phyloP scores from a whole-genome alignment of 106 monocot species.

The Alisma plantagoaquatica region DNA sequence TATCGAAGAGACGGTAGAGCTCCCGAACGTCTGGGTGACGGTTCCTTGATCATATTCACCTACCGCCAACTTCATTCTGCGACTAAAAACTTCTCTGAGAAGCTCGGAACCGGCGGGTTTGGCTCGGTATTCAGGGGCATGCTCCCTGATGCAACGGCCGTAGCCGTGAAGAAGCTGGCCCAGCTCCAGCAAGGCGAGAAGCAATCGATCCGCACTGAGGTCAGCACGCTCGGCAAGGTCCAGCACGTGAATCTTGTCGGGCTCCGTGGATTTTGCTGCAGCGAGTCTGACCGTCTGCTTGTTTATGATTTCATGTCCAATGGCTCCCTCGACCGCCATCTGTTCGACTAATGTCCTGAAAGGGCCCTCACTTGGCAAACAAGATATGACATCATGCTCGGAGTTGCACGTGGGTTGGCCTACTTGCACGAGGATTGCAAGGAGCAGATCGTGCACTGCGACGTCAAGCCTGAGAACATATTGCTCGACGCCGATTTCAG shows the following conservation, averaged over 20 bases:
- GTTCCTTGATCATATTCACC: slow-evolving; percentile 3
- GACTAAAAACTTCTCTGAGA: slow-evolving; percentile 15
- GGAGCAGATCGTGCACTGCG: too few relatives aligned
- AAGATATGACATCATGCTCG: neutral
- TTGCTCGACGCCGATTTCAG: too few relatives aligned
- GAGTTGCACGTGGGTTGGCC: too few relatives aligned
- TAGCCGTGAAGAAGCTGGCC: slow-evolving; percentile 22
- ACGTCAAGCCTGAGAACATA: too few relatives aligned
- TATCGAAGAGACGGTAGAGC: neutral
- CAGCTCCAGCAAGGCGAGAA: slow-evolving; percentile 9
- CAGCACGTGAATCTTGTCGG: slow-evolving; percentile 19
- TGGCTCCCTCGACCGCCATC: neutral
- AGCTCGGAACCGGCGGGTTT: slow-evolving; percentile 6
- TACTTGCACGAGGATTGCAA: neutral
- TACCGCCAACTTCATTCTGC: neutral
- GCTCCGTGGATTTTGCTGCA: slow-evolving; percentile 8
- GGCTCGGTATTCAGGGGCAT: slow-evolving; percentile 17
- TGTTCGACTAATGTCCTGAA: neutral
- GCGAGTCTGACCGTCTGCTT: neutral
- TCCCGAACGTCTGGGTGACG: neutral
- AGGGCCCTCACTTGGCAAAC: neutral
- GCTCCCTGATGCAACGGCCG: neutral
- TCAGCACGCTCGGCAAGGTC: slow-evolving; percentile 12
- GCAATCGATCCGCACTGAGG: slow-evolving; percentile 19
- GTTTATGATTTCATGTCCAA: too few relatives aligned